phyloP scores from a whole-genome alignment of 495 filamentous ascomycete species.

The Neurospora discreta region DNA sequence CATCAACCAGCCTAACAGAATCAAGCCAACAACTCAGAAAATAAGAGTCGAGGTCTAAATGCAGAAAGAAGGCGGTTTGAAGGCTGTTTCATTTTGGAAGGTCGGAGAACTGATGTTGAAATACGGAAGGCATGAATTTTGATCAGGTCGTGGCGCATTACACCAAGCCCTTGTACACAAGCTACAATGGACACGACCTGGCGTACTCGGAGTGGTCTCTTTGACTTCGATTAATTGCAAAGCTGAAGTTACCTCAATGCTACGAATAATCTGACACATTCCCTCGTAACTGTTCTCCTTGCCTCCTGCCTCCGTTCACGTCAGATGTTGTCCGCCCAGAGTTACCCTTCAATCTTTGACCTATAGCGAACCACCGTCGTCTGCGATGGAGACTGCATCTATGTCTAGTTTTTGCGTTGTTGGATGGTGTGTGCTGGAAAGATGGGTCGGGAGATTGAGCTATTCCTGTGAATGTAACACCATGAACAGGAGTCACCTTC shows the following conservation, averaged over 20 bases:
- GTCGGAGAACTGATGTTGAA: no score
- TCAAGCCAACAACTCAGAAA: not conserved
- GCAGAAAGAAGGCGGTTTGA: not conserved
- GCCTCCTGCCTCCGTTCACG: not conserved
- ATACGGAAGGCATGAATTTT: no score
- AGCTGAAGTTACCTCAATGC: not conserved
- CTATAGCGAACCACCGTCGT: not conserved
- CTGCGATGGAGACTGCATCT: not conserved
- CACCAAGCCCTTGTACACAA: not conserved
- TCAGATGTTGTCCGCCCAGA: not conserved
- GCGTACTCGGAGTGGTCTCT: not conserved
- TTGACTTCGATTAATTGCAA: not conserved
- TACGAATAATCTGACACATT: not conserved
- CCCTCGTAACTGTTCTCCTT: not conserved
- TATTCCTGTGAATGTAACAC: not conserved
- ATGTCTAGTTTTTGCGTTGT: not conserved
- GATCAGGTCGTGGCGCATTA: not conserved
- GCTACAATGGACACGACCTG: not conserved
- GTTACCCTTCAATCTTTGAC: not conserved
- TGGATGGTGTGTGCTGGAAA: not conserved
- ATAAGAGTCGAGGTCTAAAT: not conserved
- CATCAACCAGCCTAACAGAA: no score
- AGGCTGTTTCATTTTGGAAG: not conserved
- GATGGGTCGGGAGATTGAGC: not conserved
- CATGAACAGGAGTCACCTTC: conserved; percentile 60